Base-by-base conservation (phyloP, 768 basidiomycete genomes). In the Lentinus tigrinus region DNA sequence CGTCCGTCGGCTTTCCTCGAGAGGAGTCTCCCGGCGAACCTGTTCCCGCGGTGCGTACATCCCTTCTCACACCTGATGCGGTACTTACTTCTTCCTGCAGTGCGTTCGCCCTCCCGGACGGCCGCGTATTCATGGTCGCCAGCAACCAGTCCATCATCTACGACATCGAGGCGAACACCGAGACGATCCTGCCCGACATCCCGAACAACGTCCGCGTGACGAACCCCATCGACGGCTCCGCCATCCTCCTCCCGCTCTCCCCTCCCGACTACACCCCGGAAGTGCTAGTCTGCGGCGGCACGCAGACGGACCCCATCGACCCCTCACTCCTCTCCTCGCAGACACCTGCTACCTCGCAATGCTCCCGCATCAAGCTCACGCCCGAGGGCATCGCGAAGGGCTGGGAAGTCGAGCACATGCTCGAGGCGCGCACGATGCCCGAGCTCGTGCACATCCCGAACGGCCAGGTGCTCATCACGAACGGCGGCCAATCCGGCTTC, bases 201-300 rank as follows among this genome's bases (percentile, higher is more conserved):
- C 90, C 91, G 14, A 90, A 93, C 62, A 85, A 84, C 47, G 83
- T 91, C n/a, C 88, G 88, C 36, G 84, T 92, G 34, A 91, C 91
- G 0, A 93, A 93, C 70, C 91, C 91, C 1, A 89, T 92, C 86
- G 75, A 89, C 31, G 91, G 87, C 39, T 85, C 85, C 16, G 90
- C 77, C 6, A 62, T 89, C 28, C 76, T 93, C 38, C 82, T 93
- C 14, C 90, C 91, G 17, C 75, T 93, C 17, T 78, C 80, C 3
- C 82, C 85, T 2, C 75, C 84, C 62, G 70, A 78, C 60, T 93
- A 87, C 64, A 73, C 75, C 8, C 81, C 91, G 0, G 88, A 90
- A 64, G 73, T 93, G 34, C 76, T 93, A 38, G 70, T 93, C 24
- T 93, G 91, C 58, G 91, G 91, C 11, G 91, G 91, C 9, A 89